Evolutionary conservation across 202 grass and related monocot species (phyloP), one percentile per base, ranked within the genome.

Genomic region (Schoenoplectus tabernaemontani): DNA sequence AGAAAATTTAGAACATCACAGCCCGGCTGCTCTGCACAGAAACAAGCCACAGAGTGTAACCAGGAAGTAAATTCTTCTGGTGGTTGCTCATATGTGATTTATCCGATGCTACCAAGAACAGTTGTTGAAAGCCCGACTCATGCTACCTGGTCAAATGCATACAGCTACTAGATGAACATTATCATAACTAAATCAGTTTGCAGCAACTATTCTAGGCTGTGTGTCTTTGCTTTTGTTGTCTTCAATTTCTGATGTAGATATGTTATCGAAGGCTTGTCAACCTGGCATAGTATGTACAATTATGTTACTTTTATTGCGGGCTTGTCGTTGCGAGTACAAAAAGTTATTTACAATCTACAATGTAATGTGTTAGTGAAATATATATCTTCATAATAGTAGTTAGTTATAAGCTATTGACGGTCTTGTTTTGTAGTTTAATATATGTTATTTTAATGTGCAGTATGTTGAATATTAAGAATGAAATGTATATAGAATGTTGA

Each of bases 1-100:
- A 64, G 59, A 80, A 80, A 80, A 80, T 51, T n/a, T 3, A 75
- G 70, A 54, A 36, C 47, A 75, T 10, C 70, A 75, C 47, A 65
- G 15, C 44, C 78, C 2, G 39, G 77, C 0, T 13, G 57, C 19
- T 37, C 59, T 32, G 3, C 39, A 16, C 16, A 65, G 9, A 32
- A 80, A 65, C 17, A 58, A 53, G 3, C 32, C 11, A 36, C 16
- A 0, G 59, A 80, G 37, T 20, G 11, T 63, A 63, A 80, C 12
- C 37, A 37, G 11, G 23, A 2, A 1, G 57, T 22, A 24, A 79
- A 19, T 37, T 79, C 10, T 64, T 48, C 47, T 9, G 23, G 39
- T 28, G 78, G 24, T 12, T 64, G 60, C 16, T 60, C 60, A 43
- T 80, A 43, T 48, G 59, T 12, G 23, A 19, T 47, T 34, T 65